These are phyloP conservation scores for Chimonanthus salicifolius DNA, from an alignment of 164 flowering plant species.

Conservation along the genomic window DNA sequence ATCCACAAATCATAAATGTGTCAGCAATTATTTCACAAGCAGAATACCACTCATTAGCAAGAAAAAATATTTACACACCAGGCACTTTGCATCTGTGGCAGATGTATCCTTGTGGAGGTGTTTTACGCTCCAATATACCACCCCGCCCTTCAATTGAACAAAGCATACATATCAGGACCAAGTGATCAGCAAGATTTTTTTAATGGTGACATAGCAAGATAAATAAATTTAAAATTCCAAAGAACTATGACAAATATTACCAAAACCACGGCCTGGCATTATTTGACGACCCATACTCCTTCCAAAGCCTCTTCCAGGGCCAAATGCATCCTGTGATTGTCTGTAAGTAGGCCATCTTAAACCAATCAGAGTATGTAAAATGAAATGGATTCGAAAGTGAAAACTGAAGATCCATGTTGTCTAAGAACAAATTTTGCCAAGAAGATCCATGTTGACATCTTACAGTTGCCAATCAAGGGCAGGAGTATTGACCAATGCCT, in stretches of 20 bases:
- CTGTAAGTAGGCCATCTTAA: conserved; percentile 26
- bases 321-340: conserved; percentile 63
- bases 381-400: too few relatives aligned
- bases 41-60: not conserved
- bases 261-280: conserved; percentile 78
- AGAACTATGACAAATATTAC: conserved; percentile 25
- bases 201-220: not conserved
- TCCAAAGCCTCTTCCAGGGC: conserved; percentile 77
- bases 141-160: conserved; percentile 23
- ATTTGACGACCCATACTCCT: conserved; percentile 68
- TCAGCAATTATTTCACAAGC: not conserved
- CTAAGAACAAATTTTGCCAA: too few relatives aligned
- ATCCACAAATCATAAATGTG: not conserved
- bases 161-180: not conserved
- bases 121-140: conserved; percentile 61
- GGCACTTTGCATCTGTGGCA: conserved; percentile 94
- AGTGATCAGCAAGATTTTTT: not conserved
- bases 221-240: too few relatives aligned
- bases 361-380: not conserved
- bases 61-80: conserved; percentile 35
- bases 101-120: conserved; percentile 86
- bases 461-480: too few relatives aligned
- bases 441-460: too few relatives aligned
- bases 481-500: too few relatives aligned
- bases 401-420: too few relatives aligned